Evolutionary conservation across 2,329 filamentous ascomycete genomes (phyloP).

Genomic region (Pseudogymnoascus sp.): DNA sequence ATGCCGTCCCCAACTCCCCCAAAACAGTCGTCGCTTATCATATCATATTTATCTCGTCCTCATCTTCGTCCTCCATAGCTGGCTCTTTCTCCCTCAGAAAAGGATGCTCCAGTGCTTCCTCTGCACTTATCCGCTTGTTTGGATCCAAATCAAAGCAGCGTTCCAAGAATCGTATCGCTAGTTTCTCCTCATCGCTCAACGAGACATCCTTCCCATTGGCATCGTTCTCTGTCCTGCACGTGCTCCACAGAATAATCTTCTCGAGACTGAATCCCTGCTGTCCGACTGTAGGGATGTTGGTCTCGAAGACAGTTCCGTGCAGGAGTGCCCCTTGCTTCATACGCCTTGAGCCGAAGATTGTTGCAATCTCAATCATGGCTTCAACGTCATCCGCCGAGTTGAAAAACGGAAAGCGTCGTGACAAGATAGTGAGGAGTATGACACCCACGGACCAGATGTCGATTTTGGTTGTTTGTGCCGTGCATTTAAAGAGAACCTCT

Average conservation of each 20-base stretch:
- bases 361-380: slow-evolving; percentile 93
- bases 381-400: slow-evolving; percentile 98
- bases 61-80: slow-evolving; percentile 34
- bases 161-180: slow-evolving; percentile 64
- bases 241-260: slow-evolving; percentile 94
- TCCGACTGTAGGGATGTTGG: slow-evolving; percentile 83
- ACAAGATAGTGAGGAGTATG: slow-evolving; percentile 91
- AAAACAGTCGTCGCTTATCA: slow-evolving; percentile 30
- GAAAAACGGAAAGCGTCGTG: slow-evolving; percentile 92
- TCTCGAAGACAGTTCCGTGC: slow-evolving; percentile 89
- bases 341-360: slow-evolving; percentile 76
- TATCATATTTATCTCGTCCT: slow-evolving; percentile 45
- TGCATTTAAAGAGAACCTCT: slow-evolving; percentile 95
- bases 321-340: slow-evolving; percentile 79
- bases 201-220: slow-evolving; percentile 42
- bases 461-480: slow-evolving; percentile 84
- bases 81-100: slow-evolving; percentile 45
- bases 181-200: slow-evolving; percentile 58
- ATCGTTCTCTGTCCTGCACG: slow-evolving; percentile 54
- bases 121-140: slow-evolving; percentile 62
- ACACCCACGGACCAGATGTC: slow-evolving; percentile 97
- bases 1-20: slow-evolving; percentile 11
- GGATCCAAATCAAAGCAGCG: slow-evolving; percentile 72
- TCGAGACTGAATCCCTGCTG: slow-evolving; percentile 79
- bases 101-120: slow-evolving; percentile 64